Base-by-base conservation (phyloP, 2,329 filamentous ascomycete species). In the Penicillium rolfsii region DNA sequence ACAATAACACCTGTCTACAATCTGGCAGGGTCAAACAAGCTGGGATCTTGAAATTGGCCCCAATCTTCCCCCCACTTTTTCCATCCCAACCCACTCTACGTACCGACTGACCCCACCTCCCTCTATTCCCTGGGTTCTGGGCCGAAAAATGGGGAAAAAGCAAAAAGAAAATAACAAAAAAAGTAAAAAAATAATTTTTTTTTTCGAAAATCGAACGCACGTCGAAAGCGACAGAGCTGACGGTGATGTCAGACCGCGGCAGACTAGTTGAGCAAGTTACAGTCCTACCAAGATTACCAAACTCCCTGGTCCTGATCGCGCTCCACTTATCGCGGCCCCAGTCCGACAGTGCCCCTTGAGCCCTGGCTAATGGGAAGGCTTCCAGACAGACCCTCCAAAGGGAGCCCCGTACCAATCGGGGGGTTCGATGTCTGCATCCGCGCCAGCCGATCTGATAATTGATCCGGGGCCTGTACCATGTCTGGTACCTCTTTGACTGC, bases 401-500 rank as follows among this genome's bases (percentile, higher is more conserved):
- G 45, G 35, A 36, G 24, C 30, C 61, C 61, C 52, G 60, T 57
- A 62, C 61, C 67, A 69, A 68, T 67, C 67, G 67, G 67, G 66
- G 66, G 22, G 38, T n/a, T 48, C 52, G 5, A 19, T 55, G 26
- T 22, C n/a, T 19, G 24, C 60, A 61, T 69, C 67, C 67, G 67
- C 62, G 58, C 65, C 67, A 67, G 48, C 61, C 62, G 63, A 68
- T 69, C 66, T 60, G 60, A 59, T 66, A 58, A 61, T 26, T 48
- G 45, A 48, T 48, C n/a, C 24, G 45, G 24, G 45, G n/a, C 30
- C 14, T 28, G 45, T 30, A 36, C 28, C 8, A 3, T 52, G 45
- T 33, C 46, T 43, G 40, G 40, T 43, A 12, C 14, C 49, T 33
- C 30, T 52, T 52, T 35, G n/a, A 38, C 49, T 52, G 49, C 49